phyloP scores from a whole-genome alignment of 768 basidiomycete species.

The Xerocomus spinulosus region DNA sequence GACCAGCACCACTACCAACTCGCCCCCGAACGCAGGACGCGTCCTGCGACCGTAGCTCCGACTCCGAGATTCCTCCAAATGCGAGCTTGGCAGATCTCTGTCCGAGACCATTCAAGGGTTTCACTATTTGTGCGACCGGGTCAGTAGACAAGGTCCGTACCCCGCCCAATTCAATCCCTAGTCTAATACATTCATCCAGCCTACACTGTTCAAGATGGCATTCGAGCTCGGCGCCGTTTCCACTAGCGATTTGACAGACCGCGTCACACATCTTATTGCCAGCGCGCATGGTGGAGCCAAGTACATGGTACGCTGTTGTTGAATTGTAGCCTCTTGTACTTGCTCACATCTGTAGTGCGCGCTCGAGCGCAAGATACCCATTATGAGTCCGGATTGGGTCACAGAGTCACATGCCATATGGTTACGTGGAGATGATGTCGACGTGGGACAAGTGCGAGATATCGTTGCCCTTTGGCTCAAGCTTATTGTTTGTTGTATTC shows the following conservation, averaged over 20 bases:
- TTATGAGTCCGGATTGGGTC: conserved; percentile 78
- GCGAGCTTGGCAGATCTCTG: conserved; percentile 43
- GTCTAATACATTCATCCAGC: conserved; percentile 36
- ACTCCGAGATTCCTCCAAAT: conserved; percentile 48
- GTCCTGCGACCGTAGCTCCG: conserved; percentile 40
- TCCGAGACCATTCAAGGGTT: conserved; percentile 63
- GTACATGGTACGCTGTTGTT: conserved; percentile 55
- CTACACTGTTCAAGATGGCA: conserved; percentile 68
- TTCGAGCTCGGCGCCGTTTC: conserved; percentile 74
- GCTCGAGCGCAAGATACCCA: conserved; percentile 72
- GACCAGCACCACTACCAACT: conserved; percentile 49
- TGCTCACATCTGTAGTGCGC: conserved; percentile 57
- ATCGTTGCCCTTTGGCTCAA: neutral
- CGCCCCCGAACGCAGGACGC: conserved; percentile 12
- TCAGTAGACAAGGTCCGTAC: conserved; percentile 67
- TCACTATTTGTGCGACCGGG: conserved; percentile 72
- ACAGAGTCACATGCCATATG: conserved; percentile 64
- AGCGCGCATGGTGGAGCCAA: conserved; percentile 79
- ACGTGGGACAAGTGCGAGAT: conserved; percentile 51
- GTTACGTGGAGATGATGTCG: conserved; percentile 77
- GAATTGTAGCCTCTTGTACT: neutral
- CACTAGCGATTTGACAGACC: conserved; percentile 71
- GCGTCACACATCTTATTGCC: conserved; percentile 85
- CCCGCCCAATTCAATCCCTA: conserved; percentile 2
- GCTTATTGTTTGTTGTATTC: neutral